Evolutionary conservation across 1,284 basidiomycete genomes (phyloP), one percentile per base, ranked within the genome.

Genomic region (Hypsizygus ulmarius): DNA sequence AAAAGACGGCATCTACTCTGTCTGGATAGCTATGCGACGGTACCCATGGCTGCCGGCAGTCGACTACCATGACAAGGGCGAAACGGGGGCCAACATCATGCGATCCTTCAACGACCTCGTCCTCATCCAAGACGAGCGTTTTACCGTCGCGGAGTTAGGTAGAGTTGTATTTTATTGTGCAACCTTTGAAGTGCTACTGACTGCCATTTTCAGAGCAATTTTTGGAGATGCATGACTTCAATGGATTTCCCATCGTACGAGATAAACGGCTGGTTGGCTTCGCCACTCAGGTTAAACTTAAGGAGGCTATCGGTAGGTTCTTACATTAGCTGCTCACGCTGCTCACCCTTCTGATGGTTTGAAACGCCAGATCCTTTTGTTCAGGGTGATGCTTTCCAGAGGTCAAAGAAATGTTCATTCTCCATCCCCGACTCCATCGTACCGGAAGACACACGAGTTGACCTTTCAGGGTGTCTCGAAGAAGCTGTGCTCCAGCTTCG

Each of bases 21-120:
- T 77, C n/a, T 87, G 83, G 83, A 87, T 87, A 50, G 78, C 82
- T 7, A 76, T 87, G 73, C 73, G 79, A 40, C 72, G 74, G 29
- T 90, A 89, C 59, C 84, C 87, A 0, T 90, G 86, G 82, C 69
- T 90, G 3, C 79, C 84, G n/a, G 79, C 82, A 27, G 71, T 77
- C 27, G 81, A 87, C 51, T 86, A 81, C 61, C 77, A 79, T 33
- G 84, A 87, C 58, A 70, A 74, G 36, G 82, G 82, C 8, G 77
- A 84, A 55, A 80, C 77, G 3, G 85, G 81, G 1, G 76, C 73
- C 12, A 72, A 77, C 44, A 68, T 84, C 46, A 87, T 88, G 85
- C 80, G 76, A 35, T 71, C 77, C 11, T 64, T 74, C 3, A 64
- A 70, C 5, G 65, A 72, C 38, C 62, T 86, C 8, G 67, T 82